Percentiles rank a stretch among this genome's conserved stretches.
phyloP scores from a whole-genome alignment of 176 grass and related monocot species.

The Raddia guianensis region DNA sequence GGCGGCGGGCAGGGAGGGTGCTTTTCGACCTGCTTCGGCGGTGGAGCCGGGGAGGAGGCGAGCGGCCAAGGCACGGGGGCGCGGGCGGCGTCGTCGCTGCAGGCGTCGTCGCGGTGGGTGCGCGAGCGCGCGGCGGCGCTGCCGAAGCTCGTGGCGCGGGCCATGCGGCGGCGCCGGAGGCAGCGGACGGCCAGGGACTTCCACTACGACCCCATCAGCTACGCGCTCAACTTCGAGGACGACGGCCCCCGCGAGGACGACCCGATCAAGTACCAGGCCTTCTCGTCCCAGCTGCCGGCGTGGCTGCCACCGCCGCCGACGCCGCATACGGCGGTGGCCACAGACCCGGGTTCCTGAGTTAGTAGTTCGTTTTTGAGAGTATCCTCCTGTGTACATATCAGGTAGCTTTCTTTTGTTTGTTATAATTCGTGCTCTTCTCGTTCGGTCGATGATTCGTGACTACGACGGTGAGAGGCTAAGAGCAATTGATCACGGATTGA shows the following conservation, averaged over 20 bases:
- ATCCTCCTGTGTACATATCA: not conserved
- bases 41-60: not conserved
- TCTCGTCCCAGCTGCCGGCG: not conserved
- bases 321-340: not conserved
- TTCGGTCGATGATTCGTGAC: too few relatives aligned
- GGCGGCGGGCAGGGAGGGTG: not conserved
- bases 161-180: not conserved
- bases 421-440: not conserved
- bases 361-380: not conserved
- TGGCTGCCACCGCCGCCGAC: not conserved
- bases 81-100: not conserved
- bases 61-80: not conserved
- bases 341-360: not conserved
- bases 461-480: too few relatives aligned
- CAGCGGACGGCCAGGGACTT: constrained; percentile 36
- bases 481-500: too few relatives aligned
- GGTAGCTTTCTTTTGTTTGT: not conserved
- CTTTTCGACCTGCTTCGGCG: not conserved
- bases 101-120: not conserved
- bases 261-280: not conserved
- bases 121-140: not conserved
- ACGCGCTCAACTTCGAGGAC: constrained; percentile 81
- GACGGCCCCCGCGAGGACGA: not conserved
- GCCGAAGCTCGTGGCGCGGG: constrained; percentile 4
- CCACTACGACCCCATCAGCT: constrained; percentile 87